Evolutionary conservation across 164 flowering plant species (phyloP), one percentile per base, ranked within the genome.

Genomic region (Sedum album): DNA sequence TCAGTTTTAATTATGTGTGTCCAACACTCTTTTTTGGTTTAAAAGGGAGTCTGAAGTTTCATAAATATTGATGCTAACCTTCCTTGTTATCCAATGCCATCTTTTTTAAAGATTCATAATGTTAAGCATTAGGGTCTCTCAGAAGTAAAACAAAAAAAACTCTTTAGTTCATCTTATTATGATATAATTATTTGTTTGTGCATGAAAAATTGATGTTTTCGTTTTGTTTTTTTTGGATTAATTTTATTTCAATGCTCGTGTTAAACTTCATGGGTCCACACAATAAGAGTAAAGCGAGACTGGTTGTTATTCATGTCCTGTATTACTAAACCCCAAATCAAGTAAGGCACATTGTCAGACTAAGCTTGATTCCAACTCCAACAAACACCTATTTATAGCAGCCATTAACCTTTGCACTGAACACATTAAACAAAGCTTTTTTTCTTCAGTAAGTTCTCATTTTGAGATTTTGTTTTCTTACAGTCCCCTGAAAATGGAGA

Each of bases 71-170:
- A 57, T 57, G 62, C 62, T 28, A 57, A 57, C 62, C 62, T 20
- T 57, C 33, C 31, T 57, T 57, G 33, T 11, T 28, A 57, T 57
- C 62, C 62, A 57, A 57, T 28, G 62, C 9, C 33, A 28, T 57
- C 62, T 28, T 57, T 57, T 57, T 57, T 17, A 57, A 57, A 57
- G 62, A 57, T 57, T 57, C 62, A 28, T 6, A 2, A 57, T 57
- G 62, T 57, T 28, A 28, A 28, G 18, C 13, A 14, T 26, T 26
- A 57, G 18, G 28, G 62, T 57, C 2, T 10, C 28, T 57, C 20
- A 26, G 33, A 57, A 57, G 62, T 57, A 28, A 13, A 57, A 5
- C 33, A 10, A n/a, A n/a, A 9, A 23, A n/a, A n/a, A n/a, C n/a
- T n/a, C n/a, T n/a, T 26, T 14, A 20, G 6, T 2, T 26, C 0